phyloP scores from a whole-genome alignment of 139 green algal genomes.

The Closterium sp. region DNA sequence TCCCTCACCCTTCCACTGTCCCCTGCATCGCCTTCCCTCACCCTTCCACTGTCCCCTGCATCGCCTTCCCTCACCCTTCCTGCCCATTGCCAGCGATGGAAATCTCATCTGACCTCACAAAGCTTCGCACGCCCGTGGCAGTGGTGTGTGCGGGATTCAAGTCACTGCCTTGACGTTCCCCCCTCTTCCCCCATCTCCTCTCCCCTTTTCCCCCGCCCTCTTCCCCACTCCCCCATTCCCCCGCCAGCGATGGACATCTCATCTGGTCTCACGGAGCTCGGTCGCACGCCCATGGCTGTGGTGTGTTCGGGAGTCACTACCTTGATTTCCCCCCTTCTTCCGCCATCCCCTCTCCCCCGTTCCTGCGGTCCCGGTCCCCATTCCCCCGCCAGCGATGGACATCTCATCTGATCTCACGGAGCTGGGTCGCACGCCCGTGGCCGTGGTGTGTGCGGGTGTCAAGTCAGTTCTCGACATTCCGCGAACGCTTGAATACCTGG shows the following conservation, averaged over 20 bases:
- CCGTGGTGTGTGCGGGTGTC: slow-evolving; percentile 92
- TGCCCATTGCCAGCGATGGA: too few relatives aligned
- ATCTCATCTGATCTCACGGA: slow-evolving; percentile 83
- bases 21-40: too few relatives aligned
- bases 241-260: slow-evolving; percentile 75
- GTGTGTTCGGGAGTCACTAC: slow-evolving; percentile 88
- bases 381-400: slow-evolving; percentile 66
- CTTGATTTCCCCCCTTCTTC: background rate
- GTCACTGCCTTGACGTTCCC: background rate
- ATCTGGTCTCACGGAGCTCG: slow-evolving; percentile 83
- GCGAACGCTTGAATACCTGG: slow-evolving; percentile 87
- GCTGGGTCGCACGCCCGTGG: slow-evolving; percentile 84
- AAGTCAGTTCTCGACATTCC: slow-evolving; percentile 97
- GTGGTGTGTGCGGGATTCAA: background rate
- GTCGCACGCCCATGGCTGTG: slow-evolving; percentile 82
- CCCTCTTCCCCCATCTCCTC: background rate
- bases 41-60: too few relatives aligned
- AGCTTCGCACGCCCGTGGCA: too few relatives aligned
- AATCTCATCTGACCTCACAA: too few relatives aligned
- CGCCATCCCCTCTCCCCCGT: background rate
- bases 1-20: too few relatives aligned
- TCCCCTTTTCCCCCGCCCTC: background rate
- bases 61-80: too few relatives aligned
- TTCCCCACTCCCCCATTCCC: too few relatives aligned
- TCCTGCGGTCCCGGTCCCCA: slow-evolving; percentile 58